Conservation (phyloP, 805 yeast genomes). For the Sungouiella blattae region DNA sequence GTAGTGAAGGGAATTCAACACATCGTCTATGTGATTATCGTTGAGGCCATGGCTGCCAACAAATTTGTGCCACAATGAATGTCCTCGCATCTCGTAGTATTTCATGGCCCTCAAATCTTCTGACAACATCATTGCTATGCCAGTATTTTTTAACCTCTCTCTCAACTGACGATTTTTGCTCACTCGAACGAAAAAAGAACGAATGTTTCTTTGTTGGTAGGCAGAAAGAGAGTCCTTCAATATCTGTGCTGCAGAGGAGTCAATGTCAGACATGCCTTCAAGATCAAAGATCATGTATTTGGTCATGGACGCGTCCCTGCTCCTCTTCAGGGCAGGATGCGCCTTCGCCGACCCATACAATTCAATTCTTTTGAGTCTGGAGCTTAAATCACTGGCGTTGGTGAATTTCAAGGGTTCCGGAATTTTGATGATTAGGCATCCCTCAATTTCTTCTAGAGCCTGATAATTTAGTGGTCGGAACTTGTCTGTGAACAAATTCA, state of each 20-base stretch:
- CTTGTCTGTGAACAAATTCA: conserved; percentile 32
- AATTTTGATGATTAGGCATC: conserved; percentile 39
- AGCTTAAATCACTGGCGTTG: conserved; percentile 36
- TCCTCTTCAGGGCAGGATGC: conserved; percentile 39
- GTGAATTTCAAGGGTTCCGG: conserved; percentile 45
- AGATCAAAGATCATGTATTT: conserved; percentile 39
- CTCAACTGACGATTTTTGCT: conserved; percentile 23
- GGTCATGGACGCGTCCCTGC: conserved; percentile 36
- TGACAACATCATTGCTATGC: conserved; percentile 24
- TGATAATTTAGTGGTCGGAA: conserved; percentile 33
- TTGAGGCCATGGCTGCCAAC: neutral
- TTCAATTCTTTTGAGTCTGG: conserved; percentile 38
- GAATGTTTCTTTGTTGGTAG: conserved; percentile 30
- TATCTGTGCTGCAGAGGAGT: conserved; percentile 41
- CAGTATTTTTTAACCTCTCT: conserved; percentile 26
- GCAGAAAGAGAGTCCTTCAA: conserved; percentile 25
- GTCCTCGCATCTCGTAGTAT: conserved; percentile 15
- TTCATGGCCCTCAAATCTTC: conserved; percentile 23
- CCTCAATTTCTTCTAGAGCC: conserved; percentile 41
- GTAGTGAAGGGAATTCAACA: neutral
- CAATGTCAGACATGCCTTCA: conserved; percentile 40
- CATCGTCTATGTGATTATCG: neutral
- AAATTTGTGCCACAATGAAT: conserved; percentile 8
- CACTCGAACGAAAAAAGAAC: conserved; percentile 35
- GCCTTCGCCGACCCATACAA: conserved; percentile 42